Base-by-base conservation (phyloP, 108 stramenopile species). In the Skeletonema grethae region DNA sequence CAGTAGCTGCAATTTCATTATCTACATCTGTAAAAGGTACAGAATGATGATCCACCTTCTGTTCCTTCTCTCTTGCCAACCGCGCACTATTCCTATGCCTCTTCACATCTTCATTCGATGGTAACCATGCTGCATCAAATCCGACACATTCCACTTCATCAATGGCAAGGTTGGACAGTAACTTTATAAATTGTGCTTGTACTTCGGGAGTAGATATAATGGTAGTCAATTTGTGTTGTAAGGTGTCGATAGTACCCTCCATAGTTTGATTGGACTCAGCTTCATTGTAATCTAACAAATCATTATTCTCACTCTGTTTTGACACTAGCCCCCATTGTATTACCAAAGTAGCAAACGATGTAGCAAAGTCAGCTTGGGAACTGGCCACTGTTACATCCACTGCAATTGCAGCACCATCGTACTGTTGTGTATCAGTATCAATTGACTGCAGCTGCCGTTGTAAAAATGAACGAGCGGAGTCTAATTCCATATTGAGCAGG, bases 141-240 rank as follows among this genome's bases (percentile, higher is more conserved):
- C 89, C 89, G 0, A 90, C 77, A 72, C 63, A 64, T 76, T 86
- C 89, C 1, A 90, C 63, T 34, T 73, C 82, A 10, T 87, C 87
- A 18, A 86, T 57, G 45, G 83, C 82, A 69, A 57, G 28, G 10
- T 75, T 58, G 0, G 63, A 39, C 1, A 77, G n/a, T 12, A 65
- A 7, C 28, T 70, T 15, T n/a, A 32, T 65, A 0, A 62, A 11
- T 39, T 30, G 24, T 35, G 34, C 9, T 0, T 12, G 12, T 35
- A 64, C 38, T 57, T 71, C 31, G 7, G 61, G 39, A 5, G 22
- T 58, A 5, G 68, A 53, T 10, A 31, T 2, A 8, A 2, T 5
- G 18, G 50, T 53, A 22, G 50, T 22, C 50, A 53, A 7, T 45
- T 70, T 46, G 24, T 77, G 38, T 50, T 69, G 28, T 4, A 80